Conservation (phyloP, 768 basidiomycete species). For the Auricularia sp. region DNA sequence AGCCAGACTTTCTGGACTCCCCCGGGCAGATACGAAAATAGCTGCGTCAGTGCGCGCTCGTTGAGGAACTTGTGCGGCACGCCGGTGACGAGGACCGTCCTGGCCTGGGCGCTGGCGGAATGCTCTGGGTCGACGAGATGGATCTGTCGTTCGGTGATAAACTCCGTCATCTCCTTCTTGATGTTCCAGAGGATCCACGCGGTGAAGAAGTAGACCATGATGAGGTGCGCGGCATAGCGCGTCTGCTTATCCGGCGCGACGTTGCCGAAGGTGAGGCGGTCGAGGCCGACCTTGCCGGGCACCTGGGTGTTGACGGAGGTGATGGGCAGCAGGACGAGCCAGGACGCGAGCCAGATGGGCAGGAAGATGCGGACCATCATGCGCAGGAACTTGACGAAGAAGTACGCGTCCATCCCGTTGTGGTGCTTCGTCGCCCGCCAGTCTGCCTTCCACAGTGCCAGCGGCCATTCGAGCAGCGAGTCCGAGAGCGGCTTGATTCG, state of each 20-base stretch:
- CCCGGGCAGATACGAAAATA: constrained; percentile 81
- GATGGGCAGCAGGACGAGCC: constrained; percentile 75
- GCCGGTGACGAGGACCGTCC: constrained; percentile 83
- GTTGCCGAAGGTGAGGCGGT: constrained; percentile 76
- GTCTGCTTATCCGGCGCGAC: constrained; percentile 36
- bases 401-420: constrained; percentile 87
- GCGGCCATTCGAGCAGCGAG: constrained; percentile 53
- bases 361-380: constrained; percentile 76
- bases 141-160: constrained; percentile 68
- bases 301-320: constrained; percentile 44
- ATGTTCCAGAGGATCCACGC: constrained; percentile 85
- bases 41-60: constrained; percentile 47
- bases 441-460: constrained; percentile 50
- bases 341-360: constrained; percentile 87
- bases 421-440: constrained; percentile 48
- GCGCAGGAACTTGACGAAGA: constrained; percentile 54
- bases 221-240: constrained; percentile 70
- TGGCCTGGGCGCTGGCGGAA: constrained; percentile 72
- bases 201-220: constrained; percentile 63
- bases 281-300: constrained; percentile 42
- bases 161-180: constrained; percentile 68
- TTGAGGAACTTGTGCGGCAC: constrained; percentile 73
- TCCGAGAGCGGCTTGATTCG: constrained; percentile 44
- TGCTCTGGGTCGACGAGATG: constrained; percentile 69
- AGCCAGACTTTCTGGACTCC: constrained; percentile 90